Base-by-base conservation (phyloP, 2,329 filamentous ascomycete species). In the Blastomyces percursus region DNA sequence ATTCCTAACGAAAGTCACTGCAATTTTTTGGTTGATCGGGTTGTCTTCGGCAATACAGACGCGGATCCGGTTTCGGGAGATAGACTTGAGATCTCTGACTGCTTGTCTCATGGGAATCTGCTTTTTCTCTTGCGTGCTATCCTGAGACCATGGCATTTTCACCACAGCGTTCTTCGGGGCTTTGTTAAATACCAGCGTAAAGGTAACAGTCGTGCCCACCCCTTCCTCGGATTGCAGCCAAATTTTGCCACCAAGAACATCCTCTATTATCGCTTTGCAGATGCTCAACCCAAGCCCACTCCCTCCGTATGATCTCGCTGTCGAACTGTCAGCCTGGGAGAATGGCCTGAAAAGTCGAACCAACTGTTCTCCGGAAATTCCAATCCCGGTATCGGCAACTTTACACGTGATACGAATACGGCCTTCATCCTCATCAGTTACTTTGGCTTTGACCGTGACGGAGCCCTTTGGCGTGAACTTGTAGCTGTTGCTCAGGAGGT, bases 11-110 rank as follows among this genome's bases (percentile, higher is more conserved):
- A 96, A 96, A 68, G 91, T 90, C 59, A 96, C 90, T 0, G 92
- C 92, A 68, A 96, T 96, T 73, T 89, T 91, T 71, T 95, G 90
- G 69, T 96, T 96, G 78, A 96, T 96, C 2, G 88, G 84, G 68
- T 96, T 96, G 77, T 97, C 93, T 71, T 97, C 93, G 0, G 93
- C 93, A 63, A 97, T 93, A 74, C 91, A 96, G 38, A 97, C 87
- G 40, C 90, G 87, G 38, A 97, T 80, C 62, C 95, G 81, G 54
- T 91, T 85, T 63, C 89, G 86, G 9, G 89, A 85, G 7, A 96
- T 83, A 63, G 82, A 81, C 21, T 86, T 87, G 4, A 96, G 81
- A 71, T 91, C 87, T 27, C 86, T 76, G 63, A 83, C 81, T 3
- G 81, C 78, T 68, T 74, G 67, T 44, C 66, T 79, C 68, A 65